Evolutionary conservation across 257 asterid species (phyloP).

Genomic region (Echites panduratus): DNA sequence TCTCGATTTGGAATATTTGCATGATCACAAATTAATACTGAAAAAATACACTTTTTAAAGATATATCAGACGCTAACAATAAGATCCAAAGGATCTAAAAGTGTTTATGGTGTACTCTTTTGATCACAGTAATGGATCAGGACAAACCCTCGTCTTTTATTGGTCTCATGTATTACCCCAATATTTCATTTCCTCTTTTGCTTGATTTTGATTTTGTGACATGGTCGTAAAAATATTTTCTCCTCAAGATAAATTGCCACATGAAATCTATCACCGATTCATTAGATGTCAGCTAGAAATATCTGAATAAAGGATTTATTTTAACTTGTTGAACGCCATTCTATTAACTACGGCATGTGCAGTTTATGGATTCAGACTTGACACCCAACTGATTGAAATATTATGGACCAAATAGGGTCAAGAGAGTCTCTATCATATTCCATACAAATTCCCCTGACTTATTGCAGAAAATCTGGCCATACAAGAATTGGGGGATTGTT

Average conservation of each 20-base stretch:
- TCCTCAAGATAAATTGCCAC: neutral
- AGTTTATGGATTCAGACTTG: neutral
- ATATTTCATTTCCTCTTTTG: neutral
- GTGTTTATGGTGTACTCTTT: neutral
- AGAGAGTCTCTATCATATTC: neutral
- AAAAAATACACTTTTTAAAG: neutral
- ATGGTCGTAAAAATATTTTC: neutral
- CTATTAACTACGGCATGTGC: neutral
- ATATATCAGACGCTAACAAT: neutral
- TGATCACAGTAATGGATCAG: neutral
- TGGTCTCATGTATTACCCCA: neutral
- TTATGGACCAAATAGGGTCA: constrained; percentile 1
- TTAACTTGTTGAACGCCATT: neutral
- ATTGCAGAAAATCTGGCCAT: neutral
- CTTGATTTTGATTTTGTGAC: neutral
- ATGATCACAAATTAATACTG: neutral
- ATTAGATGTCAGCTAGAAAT: neutral
- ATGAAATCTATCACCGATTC: neutral
- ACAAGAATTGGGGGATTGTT: neutral
- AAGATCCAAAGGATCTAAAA: neutral
- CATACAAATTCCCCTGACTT: neutral
- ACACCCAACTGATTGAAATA: neutral
- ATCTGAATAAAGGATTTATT: neutral
- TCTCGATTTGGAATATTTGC: neutral
- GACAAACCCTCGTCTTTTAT: neutral